Base-by-base conservation (phyloP, 1,139 yeast species). In the Kurtzmaniella quercitrusa region DNA sequence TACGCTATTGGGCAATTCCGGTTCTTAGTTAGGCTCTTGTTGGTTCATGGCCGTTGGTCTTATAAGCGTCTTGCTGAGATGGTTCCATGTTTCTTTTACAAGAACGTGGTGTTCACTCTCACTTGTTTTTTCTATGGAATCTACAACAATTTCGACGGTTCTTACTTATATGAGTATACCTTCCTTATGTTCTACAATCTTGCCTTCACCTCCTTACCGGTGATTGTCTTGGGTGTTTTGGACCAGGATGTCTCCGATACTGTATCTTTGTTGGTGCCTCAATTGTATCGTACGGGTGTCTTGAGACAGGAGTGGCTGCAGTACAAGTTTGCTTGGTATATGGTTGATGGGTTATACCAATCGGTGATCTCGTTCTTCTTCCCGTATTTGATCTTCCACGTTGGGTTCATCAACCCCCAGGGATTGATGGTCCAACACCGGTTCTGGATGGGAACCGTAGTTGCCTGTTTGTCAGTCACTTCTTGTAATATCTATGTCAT, bases 1-100 rank as follows among this genome's bases (percentile, higher is more conserved):
- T 93, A 90, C 66, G 98, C 97, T 2, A 72, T 93, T 62, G 98
- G 97, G 12, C 98, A 93, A 63, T 93, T 93, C 68, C 74, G 98
- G 58, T 93, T 77, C 59, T 64, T 93, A 59, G 78, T 89, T 0
- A 77, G 91, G 54, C 71, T 93, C 52, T 68, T 93, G 43, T 68
- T 93, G 45, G 94, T 89, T 23, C 98, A 93, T 67, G 98, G 98
- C 34, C 79, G 98, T 62, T 93, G 98, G 97, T 86, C 95, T 1
- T 93, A 93, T 62, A 86, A 85, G 58, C 74, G 98, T 53, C 72
- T 93, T 42, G 81, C 95, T 34, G 98, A 91, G 63, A 90, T 91
- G 96, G 85, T 90, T 59, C 97, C 98, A 25, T 78, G 84, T 58
- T 89, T 93, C 68, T 93, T 93, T 59, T 93, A 84, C 70, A 93